Base-by-base conservation (phyloP, 805 yeast genomes). In the Tetrapisispora pingtungensis region DNA sequence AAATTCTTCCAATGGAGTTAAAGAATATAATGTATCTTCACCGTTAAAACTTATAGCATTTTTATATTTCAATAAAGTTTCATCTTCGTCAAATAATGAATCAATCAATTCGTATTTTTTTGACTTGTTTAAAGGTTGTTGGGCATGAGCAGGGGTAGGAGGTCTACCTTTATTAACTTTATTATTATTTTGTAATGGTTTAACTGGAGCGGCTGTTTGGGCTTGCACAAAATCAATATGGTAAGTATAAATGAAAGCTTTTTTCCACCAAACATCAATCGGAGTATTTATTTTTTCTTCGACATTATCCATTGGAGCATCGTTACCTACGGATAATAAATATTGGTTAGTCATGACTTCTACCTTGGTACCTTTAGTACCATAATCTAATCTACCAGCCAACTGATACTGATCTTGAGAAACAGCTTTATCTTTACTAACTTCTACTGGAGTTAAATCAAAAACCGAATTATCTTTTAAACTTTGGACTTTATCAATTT, bases 1-100 rank as follows among this genome's bases (percentile, higher is more conserved):
- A 18, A 54, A 54, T 41, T 54, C 56, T 41, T 54, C 56, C 14
- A 52, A 36, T 28, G 58, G 55, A 36, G 53, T 48, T 32, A 48
- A 50, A 13, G 56, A 54, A 40, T 51, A 54, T 24, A 54, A 32
- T 24, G 52, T 46, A 34, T 54, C 58, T 46, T 54, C 55, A 37
- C 58, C 58, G 41, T 54, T 53, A 42, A 54, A 54, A 6, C 55
- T 49, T 32, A 54, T 53, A 20, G 49, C 43, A 38, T 49, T 51
- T 38, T 51, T 46, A 38, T 52, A 51, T 36, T 53, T 53, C 33
- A 24, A 45, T 15, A 51, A 39, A 19, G 52, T 50, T 27, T 51
- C 52, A 40, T 53, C 54, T 43, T 51, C 53, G 31, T 49, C 46
- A 31, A 51, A 48, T 28, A 54, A 43, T n/a, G 54, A 47, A 12